phyloP scores from a whole-genome alignment of 208 protist species.

The Crithidia thermophila region DNA sequence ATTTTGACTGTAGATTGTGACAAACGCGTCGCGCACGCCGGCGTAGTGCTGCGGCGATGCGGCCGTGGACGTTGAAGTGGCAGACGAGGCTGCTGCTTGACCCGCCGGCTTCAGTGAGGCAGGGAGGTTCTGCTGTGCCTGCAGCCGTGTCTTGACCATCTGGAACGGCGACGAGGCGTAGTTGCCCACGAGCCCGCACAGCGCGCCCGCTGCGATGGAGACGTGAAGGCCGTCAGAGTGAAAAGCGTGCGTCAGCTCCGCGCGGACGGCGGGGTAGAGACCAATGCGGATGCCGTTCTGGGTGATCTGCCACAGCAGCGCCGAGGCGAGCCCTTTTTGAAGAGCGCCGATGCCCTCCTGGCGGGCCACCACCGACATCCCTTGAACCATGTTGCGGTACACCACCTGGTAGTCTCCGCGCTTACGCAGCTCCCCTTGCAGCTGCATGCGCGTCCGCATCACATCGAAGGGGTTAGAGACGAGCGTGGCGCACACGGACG shows the following conservation, averaged over 20 bases:
- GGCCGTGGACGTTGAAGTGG: no score
- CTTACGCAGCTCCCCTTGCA: slow-evolving; percentile 62
- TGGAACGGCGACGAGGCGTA: slow-evolving; percentile 59
- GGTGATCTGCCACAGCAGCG: slow-evolving; percentile 59
- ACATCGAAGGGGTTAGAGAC: slow-evolving; percentile 80
- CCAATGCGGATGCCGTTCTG: slow-evolving; percentile 75
- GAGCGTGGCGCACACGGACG: slow-evolving; percentile 45
- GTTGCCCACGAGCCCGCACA: slow-evolving; percentile 55
- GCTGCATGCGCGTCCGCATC: slow-evolving; percentile 73
- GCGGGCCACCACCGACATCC: slow-evolving; percentile 41
- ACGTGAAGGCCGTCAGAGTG: slow-evolving; percentile 21
- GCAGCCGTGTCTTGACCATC: slow-evolving; percentile 76
- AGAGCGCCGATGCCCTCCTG: slow-evolving; percentile 59
- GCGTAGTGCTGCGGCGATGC: slow-evolving; percentile 50
- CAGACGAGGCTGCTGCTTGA: no score
- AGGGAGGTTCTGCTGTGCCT: slow-evolving; percentile 49
- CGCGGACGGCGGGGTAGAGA: slow-evolving; percentile 49
- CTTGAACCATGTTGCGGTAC: slow-evolving; percentile 58
- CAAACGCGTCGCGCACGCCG: slow-evolving; percentile 45
- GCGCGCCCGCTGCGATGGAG: slow-evolving; percentile 16
- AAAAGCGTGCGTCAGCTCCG: slow-evolving; percentile 22
- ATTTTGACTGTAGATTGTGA: slow-evolving; percentile 34
- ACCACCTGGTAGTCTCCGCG: slow-evolving; percentile 49
- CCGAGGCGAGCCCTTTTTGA: slow-evolving; percentile 51
- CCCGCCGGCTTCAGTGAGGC: no score